Evolutionary conservation across 202 grass and related monocot species (phyloP), one percentile per base, ranked within the genome.

Genomic region (Bolboschoenoplectus hybrid): DNA sequence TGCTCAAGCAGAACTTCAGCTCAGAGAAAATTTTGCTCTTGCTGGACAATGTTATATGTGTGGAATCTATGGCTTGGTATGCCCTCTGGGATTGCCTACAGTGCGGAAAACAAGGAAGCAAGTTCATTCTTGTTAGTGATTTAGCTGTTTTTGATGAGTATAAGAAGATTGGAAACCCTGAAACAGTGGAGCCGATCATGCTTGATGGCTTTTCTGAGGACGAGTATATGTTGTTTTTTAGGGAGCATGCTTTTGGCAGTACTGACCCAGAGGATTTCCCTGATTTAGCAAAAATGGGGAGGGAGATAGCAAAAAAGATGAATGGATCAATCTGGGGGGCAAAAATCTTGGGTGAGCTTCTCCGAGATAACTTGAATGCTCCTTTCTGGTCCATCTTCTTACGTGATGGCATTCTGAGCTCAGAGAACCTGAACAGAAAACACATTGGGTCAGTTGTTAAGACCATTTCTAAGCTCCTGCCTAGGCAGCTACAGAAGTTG

Each of bases 61-160:
- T 74, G 44, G 70, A 74, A 32, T 9, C 17, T 10, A 51, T 1
- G 1, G 7, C 51, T 11, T 74, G 71, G 71, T 34, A 34, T 51
- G 71, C 20, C 0, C 10, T 74, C 1, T 13, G 7, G 1, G 19
- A 13, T 34, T 74, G 71, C 3, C 10, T 51, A 9, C 51, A 3
- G 35, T 74, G 71, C 35, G 71, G 19, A 49, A 34, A 52, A 52
- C 1, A 74, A 51, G 71, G 71, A 50, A 74, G 71, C 71, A 74
- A 74, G 46, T 9, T 74, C 71, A 50, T 74, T 6, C 12, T 74
- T 34, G 34, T 34, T 26, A 26, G 26, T 26, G 26, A 34, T 12
- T 47, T 20, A 1, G 6, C 51, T 35, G 4, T 2, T 11, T 6
- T 34, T 35, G 34, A 74, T 6, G 2, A 1, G n/a, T 74, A 35